Percentiles rank a stretch among this genome's conserved stretches.
These are phyloP conservation scores for Cyclanthera cordifolia DNA, from an alignment of 306 rosid species.

Conservation along the genomic window DNA sequence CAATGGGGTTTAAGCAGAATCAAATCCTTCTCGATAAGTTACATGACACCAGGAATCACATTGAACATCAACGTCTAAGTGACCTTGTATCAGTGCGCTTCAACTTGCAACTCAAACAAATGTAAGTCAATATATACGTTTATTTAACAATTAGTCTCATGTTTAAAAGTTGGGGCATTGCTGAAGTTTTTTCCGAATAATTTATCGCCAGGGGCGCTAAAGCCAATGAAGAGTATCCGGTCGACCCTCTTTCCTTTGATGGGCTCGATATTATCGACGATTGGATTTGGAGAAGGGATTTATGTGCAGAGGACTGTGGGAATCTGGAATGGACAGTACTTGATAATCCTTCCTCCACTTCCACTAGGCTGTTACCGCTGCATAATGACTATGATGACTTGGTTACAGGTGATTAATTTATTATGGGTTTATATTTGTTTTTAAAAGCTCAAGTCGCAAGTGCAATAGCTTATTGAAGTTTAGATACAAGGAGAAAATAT, in stretches of 20 bases:
- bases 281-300: conserved; percentile 49
- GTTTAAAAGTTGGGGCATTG: neutral
- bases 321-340: conserved; percentile 49
- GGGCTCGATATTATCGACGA: conserved; percentile 38
- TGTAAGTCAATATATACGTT: conserved; percentile 24
- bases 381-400: conserved; percentile 56
- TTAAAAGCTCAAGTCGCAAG: no score
- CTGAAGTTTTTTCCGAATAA: conserved; percentile 11
- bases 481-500: no score
- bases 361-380: conserved; percentile 37
- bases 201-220: conserved; percentile 34
- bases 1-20: conserved; percentile 35
- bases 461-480: no score
- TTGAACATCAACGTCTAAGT: conserved; percentile 66
- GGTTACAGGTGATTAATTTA: conserved; percentile 35
- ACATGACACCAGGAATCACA: conserved; percentile 42
- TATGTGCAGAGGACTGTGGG: conserved; percentile 42
- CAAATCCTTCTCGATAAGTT: conserved; percentile 42
- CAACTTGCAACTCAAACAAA: conserved; percentile 28
- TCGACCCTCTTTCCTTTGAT: conserved; percentile 56
- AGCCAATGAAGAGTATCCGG: conserved; percentile 36
- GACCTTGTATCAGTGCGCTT: conserved; percentile 66
- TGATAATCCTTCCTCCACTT: conserved; percentile 36
- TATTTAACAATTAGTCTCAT: neutral
- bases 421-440: neutral